Evolutionary conservation across 2,329 filamentous ascomycete genomes (phyloP).

Genomic region (Verticillium klebahnii): DNA sequence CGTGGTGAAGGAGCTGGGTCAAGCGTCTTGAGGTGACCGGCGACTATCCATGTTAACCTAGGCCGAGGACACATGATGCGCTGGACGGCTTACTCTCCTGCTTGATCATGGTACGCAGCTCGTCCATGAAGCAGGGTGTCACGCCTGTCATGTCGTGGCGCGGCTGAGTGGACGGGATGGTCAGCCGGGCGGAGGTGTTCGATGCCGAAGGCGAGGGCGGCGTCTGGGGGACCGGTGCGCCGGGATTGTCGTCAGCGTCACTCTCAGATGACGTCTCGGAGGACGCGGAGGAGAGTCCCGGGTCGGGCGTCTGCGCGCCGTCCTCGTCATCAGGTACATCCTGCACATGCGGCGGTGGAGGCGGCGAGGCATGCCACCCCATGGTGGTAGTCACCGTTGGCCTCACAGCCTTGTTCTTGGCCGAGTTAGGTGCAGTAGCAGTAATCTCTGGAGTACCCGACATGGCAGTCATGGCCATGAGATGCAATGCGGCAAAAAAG

Average conservation of each 20-base stretch:
- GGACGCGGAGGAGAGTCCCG: background rate
- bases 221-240: background rate
- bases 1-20: background rate
- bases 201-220: background rate
- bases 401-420: background rate
- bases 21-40: background rate
- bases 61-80: background rate
- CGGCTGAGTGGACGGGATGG: background rate
- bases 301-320: background rate
- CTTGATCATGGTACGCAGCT: constrained; percentile 17
- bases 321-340: background rate
- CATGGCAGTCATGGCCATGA: background rate
- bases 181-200: background rate
- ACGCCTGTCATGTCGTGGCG: constrained; percentile 7
- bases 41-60: background rate
- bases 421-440: background rate
- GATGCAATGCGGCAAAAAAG: background rate
- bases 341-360: background rate
- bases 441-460: background rate
- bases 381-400: background rate
- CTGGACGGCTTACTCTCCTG: constrained; percentile 11
- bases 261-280: constrained; percentile 1
- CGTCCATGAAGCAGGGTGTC: constrained; percentile 13
- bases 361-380: background rate
- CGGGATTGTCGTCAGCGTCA: background rate